Evolutionary conservation across 2,329 filamentous ascomycete species (phyloP), one percentile per base, ranked within the genome.

Genomic region (Hypoxylon sp.): DNA sequence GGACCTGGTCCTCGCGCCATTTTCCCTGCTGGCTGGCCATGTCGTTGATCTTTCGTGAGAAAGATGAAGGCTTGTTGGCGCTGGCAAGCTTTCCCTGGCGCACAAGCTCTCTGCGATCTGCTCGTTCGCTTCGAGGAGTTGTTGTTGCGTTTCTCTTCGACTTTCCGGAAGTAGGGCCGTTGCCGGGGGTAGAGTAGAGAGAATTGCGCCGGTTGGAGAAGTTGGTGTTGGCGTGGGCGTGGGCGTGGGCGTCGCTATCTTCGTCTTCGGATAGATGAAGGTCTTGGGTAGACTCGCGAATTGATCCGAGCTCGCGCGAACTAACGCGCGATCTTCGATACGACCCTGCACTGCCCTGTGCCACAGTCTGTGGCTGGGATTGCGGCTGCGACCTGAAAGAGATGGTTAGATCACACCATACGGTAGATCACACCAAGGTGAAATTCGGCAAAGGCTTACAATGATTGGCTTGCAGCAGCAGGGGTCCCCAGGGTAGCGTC

Each of bases 1-100:
- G 86, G 76, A 89, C 82, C 83, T 89, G 87, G 79, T 90, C 87
- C 83, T 90, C 87, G 80, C 86, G 85, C 85, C 86, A 90, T 81
- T 89, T 89, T 76, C 83, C 84, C 74, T 84, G 81, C 69, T 86
- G 84, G 78, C 80, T 82, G 71, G 87, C 85, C 87, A 89, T 90
- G 59, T 68, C 80, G 73, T 37, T 35, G 59, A 33, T 39, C n/a
- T 48, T 53, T 24, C 29, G 29, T 26, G 48, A 6, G 33, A 52
- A 22, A 44, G 26, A 50, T 5, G 50, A 14, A 24, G n/a, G 4
- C 31, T 53, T 24, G 31, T 13, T 14, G 22, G 6, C 46, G 44
- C 44, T 31, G 31, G 42, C 66, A 53, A 51, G 52, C n/a, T 33
- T 19, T 19, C 53, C 47, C 35, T 55, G 53, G 59, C 47, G 48